Evolutionary conservation across 1,139 yeast species (phyloP).

Genomic region (Blastobotrys petasosporus): DNA sequence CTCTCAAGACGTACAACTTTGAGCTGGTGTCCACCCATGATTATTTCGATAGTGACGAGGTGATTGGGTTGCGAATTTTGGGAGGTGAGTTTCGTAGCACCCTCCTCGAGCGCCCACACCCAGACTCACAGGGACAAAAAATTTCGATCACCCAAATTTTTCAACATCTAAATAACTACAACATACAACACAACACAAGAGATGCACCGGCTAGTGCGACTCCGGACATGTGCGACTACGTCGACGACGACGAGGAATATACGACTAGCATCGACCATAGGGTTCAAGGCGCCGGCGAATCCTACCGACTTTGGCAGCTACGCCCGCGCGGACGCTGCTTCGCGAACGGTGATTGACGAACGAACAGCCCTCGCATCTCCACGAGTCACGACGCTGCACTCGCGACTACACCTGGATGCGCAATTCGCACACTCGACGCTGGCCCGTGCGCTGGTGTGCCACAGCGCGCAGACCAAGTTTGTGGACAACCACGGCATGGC

Average conservation of each 20-base stretch:
- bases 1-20: conserved; percentile 9
- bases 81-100: too few relatives aligned
- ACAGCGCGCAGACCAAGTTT: conserved; percentile 39
- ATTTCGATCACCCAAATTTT: too few relatives aligned
- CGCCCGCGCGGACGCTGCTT: conserved; percentile 17
- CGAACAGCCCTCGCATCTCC: conserved; percentile 55
- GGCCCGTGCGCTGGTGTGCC: conserved; percentile 71
- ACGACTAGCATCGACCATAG: not conserved
- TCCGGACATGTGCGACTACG: not conserved
- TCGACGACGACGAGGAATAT: not conserved
- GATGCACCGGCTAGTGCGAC: not conserved
- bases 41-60: not conserved
- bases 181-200: too few relatives aligned
- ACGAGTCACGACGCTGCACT: conserved; percentile 69
- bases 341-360: conserved; percentile 34
- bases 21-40: conserved; percentile 13
- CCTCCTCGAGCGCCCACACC: too few relatives aligned
- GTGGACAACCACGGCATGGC: conserved; percentile 78
- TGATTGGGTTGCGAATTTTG: conserved; percentile 8
- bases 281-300: conserved; percentile 16
- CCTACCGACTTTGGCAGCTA: conserved; percentile 29
- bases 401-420: conserved; percentile 49
- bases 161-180: too few relatives aligned
- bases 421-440: conserved; percentile 58
- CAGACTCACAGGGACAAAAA: too few relatives aligned